A percentile compares a stretch with the other conserved stretches of the same genome.
phyloP scores from a whole-genome alignment of 202 grass and related monocot genomes.

The Setaria viridis region DNA sequence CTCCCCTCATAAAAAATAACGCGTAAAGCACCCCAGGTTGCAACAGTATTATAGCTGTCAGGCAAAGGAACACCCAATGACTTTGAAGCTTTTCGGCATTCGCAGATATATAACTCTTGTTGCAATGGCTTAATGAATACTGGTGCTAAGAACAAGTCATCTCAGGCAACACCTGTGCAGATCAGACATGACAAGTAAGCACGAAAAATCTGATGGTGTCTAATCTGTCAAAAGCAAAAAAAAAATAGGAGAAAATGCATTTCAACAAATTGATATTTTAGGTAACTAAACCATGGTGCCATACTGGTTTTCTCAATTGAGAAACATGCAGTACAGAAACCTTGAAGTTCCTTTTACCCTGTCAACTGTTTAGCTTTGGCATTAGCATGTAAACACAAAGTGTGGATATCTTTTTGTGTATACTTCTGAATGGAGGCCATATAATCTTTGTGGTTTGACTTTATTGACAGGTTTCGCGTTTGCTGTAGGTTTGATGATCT shows the following conservation, averaged over 20 bases:
- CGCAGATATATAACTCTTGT: conserved; percentile 19
- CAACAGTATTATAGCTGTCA: conserved; percentile 40
- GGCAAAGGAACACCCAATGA: conserved; percentile 1
- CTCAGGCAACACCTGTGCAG: conserved; percentile 32
- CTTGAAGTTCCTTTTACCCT: background rate
- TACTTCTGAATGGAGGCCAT: background rate
- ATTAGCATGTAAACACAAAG: background rate
- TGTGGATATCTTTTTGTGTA: conserved; percentile 8
- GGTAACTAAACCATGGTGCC: background rate
- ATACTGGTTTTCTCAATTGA: conserved; percentile 12
- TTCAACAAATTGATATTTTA: background rate
- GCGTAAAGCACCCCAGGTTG: background rate
- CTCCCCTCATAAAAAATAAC: conserved; percentile 51
- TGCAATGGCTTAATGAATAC: conserved; percentile 20
- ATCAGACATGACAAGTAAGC: conserved; percentile 35
- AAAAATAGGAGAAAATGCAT: conserved; percentile 11
- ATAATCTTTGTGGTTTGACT: background rate
- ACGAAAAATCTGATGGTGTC: background rate
- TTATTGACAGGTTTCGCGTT: background rate
- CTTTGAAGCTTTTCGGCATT: conserved; percentile 47
- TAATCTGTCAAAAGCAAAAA: conserved; percentile 14
- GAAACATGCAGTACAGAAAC: conserved; percentile 2
- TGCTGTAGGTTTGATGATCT: background rate
- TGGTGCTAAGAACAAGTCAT: conserved; percentile 25
- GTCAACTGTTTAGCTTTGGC: background rate